phyloP scores from a whole-genome alignment of 1,284 basidiomycete genomes.

The Takashimella koratensis region DNA sequence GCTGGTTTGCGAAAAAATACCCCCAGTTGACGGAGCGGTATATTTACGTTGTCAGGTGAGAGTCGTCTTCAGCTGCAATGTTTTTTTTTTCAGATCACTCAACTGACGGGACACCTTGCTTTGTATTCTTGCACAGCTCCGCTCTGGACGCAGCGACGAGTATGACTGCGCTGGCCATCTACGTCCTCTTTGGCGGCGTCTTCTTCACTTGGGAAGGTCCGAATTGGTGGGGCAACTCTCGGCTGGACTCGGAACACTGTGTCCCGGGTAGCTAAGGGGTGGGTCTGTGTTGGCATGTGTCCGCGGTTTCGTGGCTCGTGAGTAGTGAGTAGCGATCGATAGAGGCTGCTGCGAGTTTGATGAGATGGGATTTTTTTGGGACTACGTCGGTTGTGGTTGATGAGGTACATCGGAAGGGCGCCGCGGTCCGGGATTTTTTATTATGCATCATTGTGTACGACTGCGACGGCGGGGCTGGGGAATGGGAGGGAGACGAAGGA shows the following conservation, averaged over 20 bases:
- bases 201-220: conserved; percentile 33
- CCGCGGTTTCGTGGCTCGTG: too few species aligned
- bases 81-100: background rate
- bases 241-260: conserved; percentile 48
- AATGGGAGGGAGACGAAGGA: too few species aligned
- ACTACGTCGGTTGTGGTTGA: too few species aligned
- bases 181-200: conserved; percentile 46
- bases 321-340: too few species aligned
- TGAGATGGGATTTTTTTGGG: too few species aligned
- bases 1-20: conserved; percentile 41
- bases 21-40: conserved; percentile 38
- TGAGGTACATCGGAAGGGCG: too few species aligned
- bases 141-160: conserved; percentile 52
- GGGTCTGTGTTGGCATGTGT: too few species aligned
- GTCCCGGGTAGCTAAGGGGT: conserved; percentile 31
- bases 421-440: too few species aligned
- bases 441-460: too few species aligned
- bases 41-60: conserved; percentile 42
- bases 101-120: too few species aligned
- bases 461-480: too few species aligned
- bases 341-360: background rate
- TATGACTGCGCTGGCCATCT: conserved; percentile 52
- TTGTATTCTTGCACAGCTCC: conserved; percentile 41
- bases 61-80: conserved; percentile 34
- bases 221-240: conserved; percentile 47